phyloP scores from a whole-genome alignment of 352 stramenopile species.

The Phytopythium boreale region DNA sequence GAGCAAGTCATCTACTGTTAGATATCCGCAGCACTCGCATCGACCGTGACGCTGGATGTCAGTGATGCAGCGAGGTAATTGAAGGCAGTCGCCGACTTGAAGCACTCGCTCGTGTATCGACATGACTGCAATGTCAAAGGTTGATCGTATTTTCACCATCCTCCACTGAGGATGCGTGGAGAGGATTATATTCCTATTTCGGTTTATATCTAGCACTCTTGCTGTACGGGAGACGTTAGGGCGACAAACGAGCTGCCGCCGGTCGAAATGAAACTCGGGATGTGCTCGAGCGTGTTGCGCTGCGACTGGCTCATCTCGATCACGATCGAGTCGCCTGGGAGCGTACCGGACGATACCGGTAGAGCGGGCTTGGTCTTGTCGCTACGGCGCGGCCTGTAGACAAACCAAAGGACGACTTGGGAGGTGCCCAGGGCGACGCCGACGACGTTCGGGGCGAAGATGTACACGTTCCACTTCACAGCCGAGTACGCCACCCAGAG shows the following conservation, averaged over 20 bases:
- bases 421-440: conserved; percentile 33
- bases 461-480: conserved; percentile 34
- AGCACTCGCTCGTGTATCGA: too few species aligned
- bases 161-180: too few species aligned
- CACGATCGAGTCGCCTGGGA: conserved; percentile 6
- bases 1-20: too few species aligned
- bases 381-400: conserved; percentile 15
- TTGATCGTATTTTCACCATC: too few species aligned
- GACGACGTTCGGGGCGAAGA: conserved; percentile 37
- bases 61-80: too few species aligned
- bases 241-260: conserved; percentile 1
- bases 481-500: conserved; percentile 46
- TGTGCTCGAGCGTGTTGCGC: conserved; percentile 5
- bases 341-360: not conserved
- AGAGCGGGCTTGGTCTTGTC: not conserved
- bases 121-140: too few species aligned
- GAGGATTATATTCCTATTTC: not conserved
- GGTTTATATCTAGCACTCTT: not conserved
- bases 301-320: conserved; percentile 6
- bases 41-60: too few species aligned
- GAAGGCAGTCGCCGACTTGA: too few species aligned
- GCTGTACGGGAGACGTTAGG: not conserved
- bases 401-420: conserved; percentile 43
- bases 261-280: conserved; percentile 2
- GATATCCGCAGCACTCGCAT: too few species aligned